A percentile compares a stretch with the other conserved stretches of the same genome.
Conservation (phyloP, 2,329 filamentous ascomycete species). For the Fusarium phyllophilum region DNA sequence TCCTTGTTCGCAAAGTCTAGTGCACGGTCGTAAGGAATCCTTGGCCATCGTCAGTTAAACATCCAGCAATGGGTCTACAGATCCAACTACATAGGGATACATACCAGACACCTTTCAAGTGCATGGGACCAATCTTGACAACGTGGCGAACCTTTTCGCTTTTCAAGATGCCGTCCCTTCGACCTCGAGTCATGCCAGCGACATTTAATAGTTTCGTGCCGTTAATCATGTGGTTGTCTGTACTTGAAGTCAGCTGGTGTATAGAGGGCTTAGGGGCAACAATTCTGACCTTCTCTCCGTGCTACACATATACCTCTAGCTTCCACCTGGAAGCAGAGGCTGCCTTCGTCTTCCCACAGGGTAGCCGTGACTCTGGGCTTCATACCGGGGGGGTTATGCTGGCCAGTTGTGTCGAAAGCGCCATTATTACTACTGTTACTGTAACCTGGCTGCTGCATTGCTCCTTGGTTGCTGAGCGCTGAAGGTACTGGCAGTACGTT, state of each 20-base stretch:
- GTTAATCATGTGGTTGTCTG: constrained; percentile 99
- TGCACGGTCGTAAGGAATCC: constrained; percentile 98
- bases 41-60: constrained; percentile 53
- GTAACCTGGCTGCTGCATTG: constrained; percentile 55
- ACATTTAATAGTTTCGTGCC: constrained; percentile 97
- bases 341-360: constrained; percentile 97
- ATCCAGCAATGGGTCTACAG: constrained; percentile 14
- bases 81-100: constrained; percentile 48
- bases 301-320: constrained; percentile 96
- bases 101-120: constrained; percentile 96
- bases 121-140: constrained; percentile 99
- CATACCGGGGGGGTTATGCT: constrained; percentile 93
- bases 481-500: constrained; percentile 76
- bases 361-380: constrained; percentile 97
- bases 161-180: constrained; percentile 95
- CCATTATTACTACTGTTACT: constrained; percentile 56
- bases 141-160: constrained; percentile 97
- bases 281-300: constrained; percentile 80
- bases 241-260: constrained; percentile 8
- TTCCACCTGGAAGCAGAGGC: constrained; percentile 96
- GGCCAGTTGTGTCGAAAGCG: constrained; percentile 85
- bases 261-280: not conserved
- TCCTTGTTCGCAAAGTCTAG: constrained; percentile 99
- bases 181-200: constrained; percentile 95
- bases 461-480: constrained; percentile 60